phyloP scores from a whole-genome alignment of 2,329 filamentous ascomycete species.

The Botrytis tulipae region DNA sequence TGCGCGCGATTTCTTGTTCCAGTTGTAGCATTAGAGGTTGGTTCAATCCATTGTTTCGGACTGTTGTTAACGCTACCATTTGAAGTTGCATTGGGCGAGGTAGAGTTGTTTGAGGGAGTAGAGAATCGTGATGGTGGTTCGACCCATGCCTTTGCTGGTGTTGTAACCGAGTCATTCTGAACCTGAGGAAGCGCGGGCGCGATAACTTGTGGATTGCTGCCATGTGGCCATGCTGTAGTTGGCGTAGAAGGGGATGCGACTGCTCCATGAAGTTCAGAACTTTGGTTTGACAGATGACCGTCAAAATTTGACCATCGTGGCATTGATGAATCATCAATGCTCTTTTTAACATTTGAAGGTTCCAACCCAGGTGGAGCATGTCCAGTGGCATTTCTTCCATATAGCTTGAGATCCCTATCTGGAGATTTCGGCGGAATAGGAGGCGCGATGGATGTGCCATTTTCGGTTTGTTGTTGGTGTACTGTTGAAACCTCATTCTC shows the following conservation, averaged over 20 bases:
- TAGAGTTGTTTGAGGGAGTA: not conserved
- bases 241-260: not conserved
- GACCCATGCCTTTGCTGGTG: not conserved
- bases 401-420: not conserved
- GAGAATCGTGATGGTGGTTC: slow-evolving; percentile 2
- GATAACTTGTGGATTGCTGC: not conserved
- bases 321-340: not conserved
- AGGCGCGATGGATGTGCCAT: not conserved
- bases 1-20: not conserved
- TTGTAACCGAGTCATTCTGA: not conserved
- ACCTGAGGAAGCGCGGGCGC: not conserved
- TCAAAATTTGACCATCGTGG: not conserved
- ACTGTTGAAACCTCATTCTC: not conserved
- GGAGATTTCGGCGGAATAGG: not conserved
- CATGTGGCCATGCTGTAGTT: not conserved
- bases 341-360: not conserved
- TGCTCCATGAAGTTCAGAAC: not conserved
- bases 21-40: not conserved
- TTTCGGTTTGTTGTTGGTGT: too few species aligned
- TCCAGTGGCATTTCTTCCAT: not conserved
- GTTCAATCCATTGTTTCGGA: not conserved
- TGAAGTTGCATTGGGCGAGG: not conserved
- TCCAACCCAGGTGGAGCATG: not conserved
- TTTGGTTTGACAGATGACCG: not conserved
- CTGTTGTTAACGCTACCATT: not conserved